Conservation (phyloP, 192 early-diverging fungal genomes). For the Backusella australiensis region DNA sequence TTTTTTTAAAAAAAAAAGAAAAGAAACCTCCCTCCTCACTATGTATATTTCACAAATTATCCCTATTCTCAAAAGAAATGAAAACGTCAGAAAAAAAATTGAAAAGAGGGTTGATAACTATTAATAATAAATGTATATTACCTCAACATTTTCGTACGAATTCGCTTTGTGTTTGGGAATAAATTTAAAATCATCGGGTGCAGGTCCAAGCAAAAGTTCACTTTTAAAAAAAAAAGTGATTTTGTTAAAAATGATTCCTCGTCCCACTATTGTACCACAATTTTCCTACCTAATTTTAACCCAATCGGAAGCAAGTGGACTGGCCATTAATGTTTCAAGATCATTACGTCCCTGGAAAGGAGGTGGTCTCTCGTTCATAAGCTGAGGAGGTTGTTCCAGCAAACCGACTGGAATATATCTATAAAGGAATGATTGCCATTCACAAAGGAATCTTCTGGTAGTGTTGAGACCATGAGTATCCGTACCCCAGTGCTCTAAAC, state of each 20-base stretch:
- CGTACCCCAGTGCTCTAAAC: slow-evolving; percentile 93
- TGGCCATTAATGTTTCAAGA: slow-evolving; percentile 94
- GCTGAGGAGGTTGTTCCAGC: slow-evolving; percentile 86
- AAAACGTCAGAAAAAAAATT: neutral
- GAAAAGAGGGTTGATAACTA: neutral
- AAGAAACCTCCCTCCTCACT: no score
- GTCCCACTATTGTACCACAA: neutral
- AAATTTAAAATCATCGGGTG: slow-evolving; percentile 85
- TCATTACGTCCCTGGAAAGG: slow-evolving; percentile 86
- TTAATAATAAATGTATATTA: slow-evolving; percentile 2
- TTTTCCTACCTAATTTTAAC: slow-evolving; percentile 69
- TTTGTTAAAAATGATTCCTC: neutral
- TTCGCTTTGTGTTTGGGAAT: slow-evolving; percentile 94
- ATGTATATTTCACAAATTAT: neutral
- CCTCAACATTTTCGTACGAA: slow-evolving; percentile 39
- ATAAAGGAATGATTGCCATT: slow-evolving; percentile 73
- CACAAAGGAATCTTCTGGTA: slow-evolving; percentile 76
- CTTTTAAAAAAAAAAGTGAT: slow-evolving; percentile 24
- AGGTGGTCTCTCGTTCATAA: slow-evolving; percentile 90
- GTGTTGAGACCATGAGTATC: slow-evolving; percentile 82
- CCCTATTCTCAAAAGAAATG: slow-evolving; percentile 1
- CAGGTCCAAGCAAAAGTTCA: slow-evolving; percentile 86
- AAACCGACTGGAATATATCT: slow-evolving; percentile 90
- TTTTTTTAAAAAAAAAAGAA: neutral
- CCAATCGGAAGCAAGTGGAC: slow-evolving; percentile 80